Percentiles rank a stretch among this genome's conserved stretches.
Conservation (phyloP, 352 stramenopile species). For the Globisporangium polare region DNA sequence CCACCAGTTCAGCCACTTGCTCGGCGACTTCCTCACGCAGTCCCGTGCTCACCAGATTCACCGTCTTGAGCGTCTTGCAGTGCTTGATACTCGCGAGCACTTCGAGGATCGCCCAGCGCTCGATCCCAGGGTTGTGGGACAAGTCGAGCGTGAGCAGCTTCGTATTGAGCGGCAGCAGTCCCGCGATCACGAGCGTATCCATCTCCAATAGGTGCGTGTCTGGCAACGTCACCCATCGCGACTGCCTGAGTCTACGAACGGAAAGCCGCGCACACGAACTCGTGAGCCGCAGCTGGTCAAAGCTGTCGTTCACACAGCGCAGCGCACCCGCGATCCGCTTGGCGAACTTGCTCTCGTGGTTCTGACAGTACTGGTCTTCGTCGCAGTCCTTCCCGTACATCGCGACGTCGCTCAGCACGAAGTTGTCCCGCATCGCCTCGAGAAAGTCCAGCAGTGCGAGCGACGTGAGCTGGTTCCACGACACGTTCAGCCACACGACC, state of each 20-base stretch:
- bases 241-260: slow-evolving; percentile 60
- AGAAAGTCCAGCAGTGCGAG: slow-evolving; percentile 40
- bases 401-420: slow-evolving; percentile 45
- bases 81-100: slow-evolving; percentile 48
- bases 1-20: slow-evolving; percentile 49
- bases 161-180: slow-evolving; percentile 46
- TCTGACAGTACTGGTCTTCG: slow-evolving; percentile 45
- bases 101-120: slow-evolving; percentile 46
- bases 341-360: slow-evolving; percentile 54
- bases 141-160: slow-evolving; percentile 64
- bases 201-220: slow-evolving; percentile 40
- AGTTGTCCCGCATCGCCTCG: slow-evolving; percentile 45
- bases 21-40: slow-evolving; percentile 58
- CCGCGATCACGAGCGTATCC: slow-evolving; percentile 59
- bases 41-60: slow-evolving; percentile 54
- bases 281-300: slow-evolving; percentile 42
- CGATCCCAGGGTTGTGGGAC: slow-evolving; percentile 47
- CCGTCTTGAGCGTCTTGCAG: slow-evolving; percentile 47
- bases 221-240: slow-evolving; percentile 49
- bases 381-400: slow-evolving; percentile 49
- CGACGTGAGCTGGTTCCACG: slow-evolving; percentile 58
- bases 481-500: slow-evolving; percentile 55
- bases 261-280: slow-evolving; percentile 37
- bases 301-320: slow-evolving; percentile 45
- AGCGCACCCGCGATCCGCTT: slow-evolving; percentile 41